These are phyloP conservation scores for Tolypocladium ovalisporum DNA, from an alignment of 2,329 filamentous ascomycete genomes.

Conservation along the genomic window DNA sequence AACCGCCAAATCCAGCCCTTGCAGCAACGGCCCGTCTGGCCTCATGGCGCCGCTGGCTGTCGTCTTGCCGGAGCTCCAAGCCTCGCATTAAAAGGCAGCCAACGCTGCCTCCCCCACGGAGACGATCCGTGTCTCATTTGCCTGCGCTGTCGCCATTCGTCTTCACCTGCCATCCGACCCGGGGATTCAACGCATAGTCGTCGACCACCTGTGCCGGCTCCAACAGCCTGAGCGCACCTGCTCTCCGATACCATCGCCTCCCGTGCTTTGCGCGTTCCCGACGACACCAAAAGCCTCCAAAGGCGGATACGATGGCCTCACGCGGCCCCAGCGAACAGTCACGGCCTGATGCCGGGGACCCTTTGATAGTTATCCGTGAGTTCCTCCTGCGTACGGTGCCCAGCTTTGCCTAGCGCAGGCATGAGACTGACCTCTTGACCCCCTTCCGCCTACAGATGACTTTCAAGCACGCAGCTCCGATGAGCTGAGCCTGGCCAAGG, in stretches of 20 bases:
- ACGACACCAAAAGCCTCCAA: neutral
- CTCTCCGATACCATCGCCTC: neutral
- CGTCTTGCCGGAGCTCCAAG: conserved; percentile 4
- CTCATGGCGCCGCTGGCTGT: conserved; percentile 5
- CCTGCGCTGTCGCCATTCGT: neutral
- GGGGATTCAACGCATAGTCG: neutral
- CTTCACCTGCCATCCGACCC: neutral
- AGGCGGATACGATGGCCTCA: conserved; percentile 28
- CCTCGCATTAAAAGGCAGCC: conserved; percentile 3
- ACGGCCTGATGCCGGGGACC: conserved; percentile 53
- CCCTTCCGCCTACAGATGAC: conserved; percentile 51
- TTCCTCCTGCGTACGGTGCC: conserved; percentile 4
- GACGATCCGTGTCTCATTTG: conserved; percentile 1
- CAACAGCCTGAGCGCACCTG: neutral
- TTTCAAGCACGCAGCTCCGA: conserved; percentile 86
- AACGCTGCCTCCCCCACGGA: neutral
- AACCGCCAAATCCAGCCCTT: neutral
- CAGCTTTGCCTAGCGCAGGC: neutral
- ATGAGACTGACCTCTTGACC: neutral
- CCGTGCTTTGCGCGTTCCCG: neutral
- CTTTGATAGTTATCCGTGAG: conserved; percentile 63
- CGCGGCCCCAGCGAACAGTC: conserved; percentile 23
- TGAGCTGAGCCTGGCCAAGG: conserved; percentile 80
- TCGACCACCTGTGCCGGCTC: neutral
- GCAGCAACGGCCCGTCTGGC: neutral